A percentile compares a stretch with the other conserved stretches of the same genome.
Evolutionary conservation across 2,329 filamentous ascomycete species (phyloP).

Genomic region (Exophiala calicioides): DNA sequence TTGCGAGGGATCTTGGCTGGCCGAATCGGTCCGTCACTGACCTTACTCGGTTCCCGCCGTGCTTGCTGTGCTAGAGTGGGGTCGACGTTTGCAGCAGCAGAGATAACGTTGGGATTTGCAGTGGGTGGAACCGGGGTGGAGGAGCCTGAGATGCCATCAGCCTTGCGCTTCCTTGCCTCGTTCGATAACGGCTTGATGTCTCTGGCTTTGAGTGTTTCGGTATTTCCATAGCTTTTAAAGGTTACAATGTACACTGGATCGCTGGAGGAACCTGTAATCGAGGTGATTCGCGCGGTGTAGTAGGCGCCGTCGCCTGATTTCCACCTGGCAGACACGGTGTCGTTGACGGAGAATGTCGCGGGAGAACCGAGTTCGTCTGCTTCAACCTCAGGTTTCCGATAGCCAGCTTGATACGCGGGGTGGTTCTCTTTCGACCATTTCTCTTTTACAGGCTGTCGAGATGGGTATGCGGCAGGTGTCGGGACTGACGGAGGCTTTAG

Average conservation of each 20-base stretch:
- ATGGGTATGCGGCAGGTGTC: conserved; percentile 42
- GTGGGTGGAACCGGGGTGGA: conserved; percentile 44
- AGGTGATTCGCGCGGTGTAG: conserved; percentile 90
- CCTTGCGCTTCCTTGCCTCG: conserved; percentile 77
- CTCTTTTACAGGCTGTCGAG: conserved; percentile 60
- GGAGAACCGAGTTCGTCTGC: conserved; percentile 42
- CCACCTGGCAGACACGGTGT: conserved; percentile 89
- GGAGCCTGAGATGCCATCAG: conserved; percentile 69
- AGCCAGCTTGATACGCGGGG: conserved; percentile 69
- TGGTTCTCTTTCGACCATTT: conserved; percentile 83
- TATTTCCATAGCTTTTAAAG: conserved; percentile 83
- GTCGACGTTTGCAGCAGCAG: conserved; percentile 67
- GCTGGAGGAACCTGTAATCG: conserved; percentile 86
- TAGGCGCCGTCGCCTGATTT: conserved; percentile 82
- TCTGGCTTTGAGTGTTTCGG: conserved; percentile 76
- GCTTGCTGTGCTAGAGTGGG: conserved; percentile 65
- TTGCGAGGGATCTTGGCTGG: conserved; percentile 70
- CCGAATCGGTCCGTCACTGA: conserved; percentile 58
- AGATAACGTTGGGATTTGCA: conserved; percentile 59
- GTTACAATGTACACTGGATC: conserved; percentile 92
- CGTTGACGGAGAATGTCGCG: conserved; percentile 77
- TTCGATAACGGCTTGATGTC: conserved; percentile 79
- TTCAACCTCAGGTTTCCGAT: conserved; percentile 55
- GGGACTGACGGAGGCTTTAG: conserved; percentile 62
- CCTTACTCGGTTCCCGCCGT: conserved; percentile 64